Conservation (phyloP, 352 stramenopile species). For the Blastocystis sp. region DNA sequence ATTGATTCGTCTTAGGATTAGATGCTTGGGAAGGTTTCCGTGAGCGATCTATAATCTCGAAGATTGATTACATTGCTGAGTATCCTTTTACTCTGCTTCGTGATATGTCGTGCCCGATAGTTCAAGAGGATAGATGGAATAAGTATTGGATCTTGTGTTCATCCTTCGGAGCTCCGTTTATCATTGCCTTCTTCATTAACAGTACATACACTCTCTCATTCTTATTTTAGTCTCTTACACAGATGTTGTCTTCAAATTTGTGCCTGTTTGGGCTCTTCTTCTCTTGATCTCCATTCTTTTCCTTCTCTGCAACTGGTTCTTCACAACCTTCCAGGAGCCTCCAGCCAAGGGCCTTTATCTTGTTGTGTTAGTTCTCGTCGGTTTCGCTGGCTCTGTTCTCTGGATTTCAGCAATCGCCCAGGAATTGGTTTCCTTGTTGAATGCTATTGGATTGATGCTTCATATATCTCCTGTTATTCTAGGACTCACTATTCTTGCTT, state of each 20-base stretch:
- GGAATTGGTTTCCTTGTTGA: slow-evolving; percentile 80
- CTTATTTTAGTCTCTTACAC: slow-evolving; percentile 19
- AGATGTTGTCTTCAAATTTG: background rate
- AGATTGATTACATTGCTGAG: slow-evolving; percentile 72
- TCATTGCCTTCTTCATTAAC: slow-evolving; percentile 19
- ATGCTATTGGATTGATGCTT: slow-evolving; percentile 75
- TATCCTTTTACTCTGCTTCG: slow-evolving; percentile 75
- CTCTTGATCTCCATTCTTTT: background rate
- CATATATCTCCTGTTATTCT: slow-evolving; percentile 77
- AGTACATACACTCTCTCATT: background rate
- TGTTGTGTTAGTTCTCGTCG: slow-evolving; percentile 65
- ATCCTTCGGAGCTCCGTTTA: slow-evolving; percentile 58
- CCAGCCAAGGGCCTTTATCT: slow-evolving; percentile 22
- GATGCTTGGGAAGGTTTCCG: slow-evolving; percentile 1
- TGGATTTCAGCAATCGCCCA: slow-evolving; percentile 86
- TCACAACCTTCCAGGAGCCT: slow-evolving; percentile 34
- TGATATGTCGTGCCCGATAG: slow-evolving; percentile 77
- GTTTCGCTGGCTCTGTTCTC: slow-evolving; percentile 76
- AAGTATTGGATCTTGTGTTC: slow-evolving; percentile 54
- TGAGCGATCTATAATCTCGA: background rate
- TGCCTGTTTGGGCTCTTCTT: slow-evolving; percentile 48
- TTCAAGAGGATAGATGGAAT: slow-evolving; percentile 78
- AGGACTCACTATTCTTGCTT: slow-evolving; percentile 81
- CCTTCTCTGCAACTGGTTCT: slow-evolving; percentile 63
- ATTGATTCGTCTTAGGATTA: background rate